Conservation (phyloP, 306 rosid species). For the Sechiopsis laciniata region DNA sequence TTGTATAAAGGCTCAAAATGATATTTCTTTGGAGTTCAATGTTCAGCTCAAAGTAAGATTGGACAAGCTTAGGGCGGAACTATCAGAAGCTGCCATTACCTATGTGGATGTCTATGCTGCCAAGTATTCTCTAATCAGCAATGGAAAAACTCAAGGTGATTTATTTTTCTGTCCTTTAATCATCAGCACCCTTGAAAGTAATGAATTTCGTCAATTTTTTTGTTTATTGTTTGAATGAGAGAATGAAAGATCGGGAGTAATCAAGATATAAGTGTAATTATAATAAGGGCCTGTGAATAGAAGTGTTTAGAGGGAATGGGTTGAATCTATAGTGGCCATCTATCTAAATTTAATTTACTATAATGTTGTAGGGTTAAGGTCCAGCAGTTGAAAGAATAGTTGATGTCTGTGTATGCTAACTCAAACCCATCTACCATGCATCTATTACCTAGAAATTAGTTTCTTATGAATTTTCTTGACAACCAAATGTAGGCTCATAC, state of each 20-base stretch:
- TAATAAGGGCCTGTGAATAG: no score
- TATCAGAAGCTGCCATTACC: slow-evolving; percentile 75
- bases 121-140: slow-evolving; percentile 66
- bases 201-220: not conserved
- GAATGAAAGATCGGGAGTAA: not conserved
- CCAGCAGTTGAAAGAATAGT: no score
- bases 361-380: no score
- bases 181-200: not conserved
- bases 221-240: not conserved
- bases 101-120: slow-evolving; percentile 77
- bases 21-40: slow-evolving; percentile 66
- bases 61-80: slow-evolving; percentile 62
- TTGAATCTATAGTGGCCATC: no score
- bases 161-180: not conserved
- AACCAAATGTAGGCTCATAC: no score
- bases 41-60: slow-evolving; percentile 55
- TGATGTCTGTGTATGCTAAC: no score
- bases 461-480: no score
- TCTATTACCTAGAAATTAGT: no score
- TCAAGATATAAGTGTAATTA: no score
- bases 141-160: slow-evolving; percentile 62
- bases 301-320: no score
- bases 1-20: slow-evolving; percentile 66
- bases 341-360: no score
- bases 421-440: no score